phyloP scores from a whole-genome alignment of 2,329 filamentous ascomycete genomes.

The Colletotrichum shisoi region DNA sequence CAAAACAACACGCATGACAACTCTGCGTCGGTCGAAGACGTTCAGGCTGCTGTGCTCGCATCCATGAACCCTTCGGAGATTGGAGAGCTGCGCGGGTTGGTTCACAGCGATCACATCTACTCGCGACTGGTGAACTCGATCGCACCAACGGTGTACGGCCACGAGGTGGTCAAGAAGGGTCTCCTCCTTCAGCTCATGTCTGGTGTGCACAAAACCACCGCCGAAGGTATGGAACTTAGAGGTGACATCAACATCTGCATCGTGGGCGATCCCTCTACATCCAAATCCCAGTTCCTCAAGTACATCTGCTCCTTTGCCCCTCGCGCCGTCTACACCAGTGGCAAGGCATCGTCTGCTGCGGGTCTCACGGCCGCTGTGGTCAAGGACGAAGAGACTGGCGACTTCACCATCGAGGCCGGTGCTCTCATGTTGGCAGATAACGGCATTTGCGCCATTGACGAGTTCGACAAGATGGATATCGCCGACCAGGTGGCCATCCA shows the following conservation, averaged over 20 bases:
- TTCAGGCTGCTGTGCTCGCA: slow-evolving; percentile 84
- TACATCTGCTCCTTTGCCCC: slow-evolving; percentile 98
- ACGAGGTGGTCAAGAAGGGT: slow-evolving; percentile 97
- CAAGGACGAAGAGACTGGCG: slow-evolving; percentile 97
- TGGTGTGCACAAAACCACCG: slow-evolving; percentile 90
- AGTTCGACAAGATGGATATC: slow-evolving; percentile 99
- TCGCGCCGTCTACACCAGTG: slow-evolving; percentile 94
- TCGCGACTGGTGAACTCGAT: slow-evolving; percentile 90
- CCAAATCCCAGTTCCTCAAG: slow-evolving; percentile 97
- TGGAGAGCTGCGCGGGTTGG: slow-evolving; percentile 88
- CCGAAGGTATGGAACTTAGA: slow-evolving; percentile 93
- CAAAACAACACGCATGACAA: slow-evolving; percentile 73
- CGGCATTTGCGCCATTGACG: slow-evolving; percentile 96
- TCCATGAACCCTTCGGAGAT: slow-evolving; percentile 89
- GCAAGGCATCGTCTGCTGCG: slow-evolving; percentile 95
- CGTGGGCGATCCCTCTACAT: slow-evolving; percentile 95
- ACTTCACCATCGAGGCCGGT: slow-evolving; percentile 98
- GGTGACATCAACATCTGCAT: slow-evolving; percentile 99
- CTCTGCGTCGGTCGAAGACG: slow-evolving; percentile 78
- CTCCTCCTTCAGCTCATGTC: slow-evolving; percentile 92
- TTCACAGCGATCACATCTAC: slow-evolving; percentile 96
- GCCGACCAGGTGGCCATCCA: slow-evolving; percentile 97
- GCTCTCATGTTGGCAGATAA: slow-evolving; percentile 97
- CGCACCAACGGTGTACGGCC: slow-evolving; percentile 95
- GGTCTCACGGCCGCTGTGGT: slow-evolving; percentile 97